Evolutionary conservation across 148 eudicot genomes (phyloP).

Genomic region (Pouteria glomerata): DNA sequence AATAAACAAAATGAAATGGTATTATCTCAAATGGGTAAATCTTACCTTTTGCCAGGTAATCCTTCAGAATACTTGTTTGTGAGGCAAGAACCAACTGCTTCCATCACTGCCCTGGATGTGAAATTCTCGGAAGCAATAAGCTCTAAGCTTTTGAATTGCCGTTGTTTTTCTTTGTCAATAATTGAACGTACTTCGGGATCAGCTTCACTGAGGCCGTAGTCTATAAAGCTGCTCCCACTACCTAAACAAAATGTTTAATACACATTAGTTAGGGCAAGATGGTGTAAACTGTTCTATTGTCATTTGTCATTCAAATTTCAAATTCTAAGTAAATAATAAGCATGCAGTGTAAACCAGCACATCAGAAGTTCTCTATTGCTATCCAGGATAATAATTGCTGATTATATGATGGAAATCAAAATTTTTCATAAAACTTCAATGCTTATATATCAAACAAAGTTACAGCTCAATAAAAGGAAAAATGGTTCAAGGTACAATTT

Average conservation of each 20-base stretch:
- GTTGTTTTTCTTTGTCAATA: constrained; percentile 70
- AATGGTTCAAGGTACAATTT: too few relatives aligned
- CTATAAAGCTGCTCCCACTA: constrained; percentile 58
- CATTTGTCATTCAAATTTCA: neutral
- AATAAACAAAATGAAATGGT: too few relatives aligned
- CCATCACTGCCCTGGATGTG: constrained; percentile 91
- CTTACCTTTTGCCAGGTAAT: constrained; percentile 85
- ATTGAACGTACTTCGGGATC: constrained; percentile 72
- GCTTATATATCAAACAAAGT: neutral
- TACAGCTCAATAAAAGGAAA: too few relatives aligned
- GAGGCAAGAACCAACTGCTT: constrained; percentile 88
- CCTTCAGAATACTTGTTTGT: constrained; percentile 97
- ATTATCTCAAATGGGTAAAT: too few relatives aligned
- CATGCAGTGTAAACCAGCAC: too few relatives aligned
- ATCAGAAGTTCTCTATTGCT: neutral
- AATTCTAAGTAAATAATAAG: neutral
- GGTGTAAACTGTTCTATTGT: neutral
- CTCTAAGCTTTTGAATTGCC: constrained; percentile 68
- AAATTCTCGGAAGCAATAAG: constrained; percentile 96
- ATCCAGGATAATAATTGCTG: neutral
- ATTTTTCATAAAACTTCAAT: too few relatives aligned
- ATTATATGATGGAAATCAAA: neutral
- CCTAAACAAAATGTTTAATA: constrained; percentile 25
- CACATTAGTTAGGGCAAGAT: neutral
- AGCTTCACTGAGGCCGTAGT: constrained; percentile 52